Conservation (phyloP, 345 rosid genomes). For the Triadica sebifera region DNA sequence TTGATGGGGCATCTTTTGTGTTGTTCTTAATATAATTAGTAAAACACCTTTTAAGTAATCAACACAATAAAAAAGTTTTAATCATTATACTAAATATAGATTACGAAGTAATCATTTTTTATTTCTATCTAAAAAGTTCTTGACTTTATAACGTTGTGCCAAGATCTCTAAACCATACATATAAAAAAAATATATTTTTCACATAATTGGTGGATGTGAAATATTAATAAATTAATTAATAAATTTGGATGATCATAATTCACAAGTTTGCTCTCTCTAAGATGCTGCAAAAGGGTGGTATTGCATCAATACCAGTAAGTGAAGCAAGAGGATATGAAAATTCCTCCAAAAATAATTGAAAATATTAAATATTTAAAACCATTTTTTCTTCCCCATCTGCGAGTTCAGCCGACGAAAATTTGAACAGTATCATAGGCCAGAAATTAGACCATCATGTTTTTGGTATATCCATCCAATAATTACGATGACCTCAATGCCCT, state of each 20-base stretch:
- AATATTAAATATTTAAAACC: background rate
- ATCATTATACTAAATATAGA: too few species aligned
- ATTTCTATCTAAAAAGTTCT: too few species aligned
- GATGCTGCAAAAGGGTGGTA: conserved; percentile 7
- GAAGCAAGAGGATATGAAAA: conserved; percentile 10
- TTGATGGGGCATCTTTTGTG: background rate
- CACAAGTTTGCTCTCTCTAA: background rate
- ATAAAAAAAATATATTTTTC: too few species aligned
- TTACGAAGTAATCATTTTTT: too few species aligned
- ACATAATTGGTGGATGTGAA: too few species aligned
- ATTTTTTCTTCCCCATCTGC: background rate
- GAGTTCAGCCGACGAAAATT: conserved; percentile 10
- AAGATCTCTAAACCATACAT: too few species aligned
- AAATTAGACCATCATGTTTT: conserved; percentile 5
- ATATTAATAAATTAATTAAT: too few species aligned
- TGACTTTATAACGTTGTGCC: too few species aligned
- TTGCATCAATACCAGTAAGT: conserved; percentile 23
- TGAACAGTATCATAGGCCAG: conserved; percentile 14
- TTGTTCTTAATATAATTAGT: background rate
- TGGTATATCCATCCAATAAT: background rate
- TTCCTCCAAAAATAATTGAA: background rate
- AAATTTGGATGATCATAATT: too few species aligned
- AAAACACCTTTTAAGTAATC: too few species aligned
- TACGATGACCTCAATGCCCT: conserved; percentile 22
- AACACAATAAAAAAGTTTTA: too few species aligned